A percentile compares a stretch with the other conserved stretches of the same genome.
Evolutionary conservation across 2,329 filamentous ascomycete genomes (phyloP).

Genomic region (Exophiala sp.): DNA sequence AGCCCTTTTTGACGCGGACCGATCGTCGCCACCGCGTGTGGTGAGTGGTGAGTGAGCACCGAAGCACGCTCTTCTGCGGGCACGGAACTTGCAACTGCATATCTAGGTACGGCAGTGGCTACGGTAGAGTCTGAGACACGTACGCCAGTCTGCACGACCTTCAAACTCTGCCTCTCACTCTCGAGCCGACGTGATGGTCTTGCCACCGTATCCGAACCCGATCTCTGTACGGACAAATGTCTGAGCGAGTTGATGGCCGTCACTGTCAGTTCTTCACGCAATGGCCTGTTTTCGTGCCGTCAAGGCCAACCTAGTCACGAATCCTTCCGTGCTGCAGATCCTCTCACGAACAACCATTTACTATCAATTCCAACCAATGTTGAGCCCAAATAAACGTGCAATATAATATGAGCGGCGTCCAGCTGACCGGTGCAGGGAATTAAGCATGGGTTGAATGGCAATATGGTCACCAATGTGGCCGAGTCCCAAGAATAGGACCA

Average conservation of each 20-base stretch:
- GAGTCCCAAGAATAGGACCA: constrained; percentile 23
- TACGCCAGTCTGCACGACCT: constrained; percentile 18
- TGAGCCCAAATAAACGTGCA: neutral
- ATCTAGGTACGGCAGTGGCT: constrained; percentile 14
- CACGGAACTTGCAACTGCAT: constrained; percentile 17
- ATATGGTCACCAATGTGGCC: constrained; percentile 3
- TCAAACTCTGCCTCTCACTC: constrained; percentile 1
- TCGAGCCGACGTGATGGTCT: neutral
- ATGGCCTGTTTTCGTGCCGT: neutral
- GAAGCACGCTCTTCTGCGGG: constrained; percentile 1
- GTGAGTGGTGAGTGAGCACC: neutral
- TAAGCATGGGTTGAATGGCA: constrained; percentile 3
- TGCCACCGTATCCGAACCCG: constrained; percentile 2
- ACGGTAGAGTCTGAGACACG: constrained; percentile 19
- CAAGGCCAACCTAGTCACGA: neutral
- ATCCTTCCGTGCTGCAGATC: constrained; percentile 1
- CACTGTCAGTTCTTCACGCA: constrained; percentile 2
- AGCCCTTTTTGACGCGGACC: constrained; percentile 10
- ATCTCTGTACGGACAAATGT: neutral
- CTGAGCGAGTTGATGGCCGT: neutral
- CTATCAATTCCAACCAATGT: neutral
- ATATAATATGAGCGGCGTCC: neutral
- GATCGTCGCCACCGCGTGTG: neutral
- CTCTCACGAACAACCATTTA: neutral
- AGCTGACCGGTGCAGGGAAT: constrained; percentile 2